These are phyloP conservation scores for Cadophora luteo-olivacea DNA, from an alignment of 2,329 filamentous ascomycete genomes.

Conservation along the genomic window DNA sequence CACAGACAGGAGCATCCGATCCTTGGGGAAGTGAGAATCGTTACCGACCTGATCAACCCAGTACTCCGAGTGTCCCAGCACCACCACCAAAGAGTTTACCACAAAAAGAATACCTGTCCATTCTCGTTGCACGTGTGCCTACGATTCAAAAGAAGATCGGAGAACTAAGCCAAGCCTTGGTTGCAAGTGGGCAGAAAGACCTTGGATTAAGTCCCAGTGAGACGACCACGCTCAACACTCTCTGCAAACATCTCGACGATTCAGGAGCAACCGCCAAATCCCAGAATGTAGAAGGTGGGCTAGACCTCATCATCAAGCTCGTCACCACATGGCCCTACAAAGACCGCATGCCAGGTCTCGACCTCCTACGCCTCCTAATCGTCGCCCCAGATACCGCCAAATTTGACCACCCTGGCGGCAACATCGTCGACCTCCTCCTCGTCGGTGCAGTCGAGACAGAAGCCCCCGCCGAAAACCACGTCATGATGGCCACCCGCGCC, in stretches of 20 bases:
- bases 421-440: slow-evolving; percentile 67
- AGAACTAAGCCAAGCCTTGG: slow-evolving; percentile 75
- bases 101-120: slow-evolving; percentile 79
- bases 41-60: slow-evolving; percentile 75
- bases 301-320: slow-evolving; percentile 73
- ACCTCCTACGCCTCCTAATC: slow-evolving; percentile 84
- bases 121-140: slow-evolving; percentile 73
- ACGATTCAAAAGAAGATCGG: slow-evolving; percentile 79
- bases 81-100: slow-evolving; percentile 68
- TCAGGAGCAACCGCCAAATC: slow-evolving; percentile 45
- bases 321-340: slow-evolving; percentile 80
- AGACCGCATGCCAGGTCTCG: slow-evolving; percentile 82
- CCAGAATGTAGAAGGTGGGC: slow-evolving; percentile 57
- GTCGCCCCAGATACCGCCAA: slow-evolving; percentile 71
- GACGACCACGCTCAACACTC: slow-evolving; percentile 63
- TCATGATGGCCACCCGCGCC: slow-evolving; percentile 84
- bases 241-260: slow-evolving; percentile 70
- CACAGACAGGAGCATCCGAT: slow-evolving; percentile 57
- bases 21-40: slow-evolving; percentile 80
- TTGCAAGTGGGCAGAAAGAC: slow-evolving; percentile 75
- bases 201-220: slow-evolving; percentile 77
- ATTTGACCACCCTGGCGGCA: slow-evolving; percentile 59
- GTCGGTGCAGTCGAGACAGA: slow-evolving; percentile 61
- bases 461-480: slow-evolving; percentile 75
- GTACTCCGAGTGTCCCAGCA: slow-evolving; percentile 45